Percentiles rank a stretch among this genome's conserved stretches.
These are phyloP conservation scores for Agastache rugosa DNA, from an alignment of 257 asterid species.

Conservation along the genomic window DNA sequence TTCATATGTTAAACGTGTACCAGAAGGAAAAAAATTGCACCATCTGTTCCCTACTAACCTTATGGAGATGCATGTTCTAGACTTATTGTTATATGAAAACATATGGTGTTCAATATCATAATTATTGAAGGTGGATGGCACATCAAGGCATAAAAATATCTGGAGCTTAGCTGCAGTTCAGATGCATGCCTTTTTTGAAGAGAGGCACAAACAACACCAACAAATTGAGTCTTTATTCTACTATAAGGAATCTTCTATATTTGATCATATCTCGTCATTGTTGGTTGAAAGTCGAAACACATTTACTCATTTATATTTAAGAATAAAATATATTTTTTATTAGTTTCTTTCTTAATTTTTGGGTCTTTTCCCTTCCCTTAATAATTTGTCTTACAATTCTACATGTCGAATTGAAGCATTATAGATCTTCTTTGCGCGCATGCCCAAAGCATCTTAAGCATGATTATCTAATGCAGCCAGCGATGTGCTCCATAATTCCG, in stretches of 20 bases:
- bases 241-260: neutral
- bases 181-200: neutral
- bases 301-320: constrained; percentile 2
- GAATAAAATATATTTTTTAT: neutral
- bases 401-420: neutral
- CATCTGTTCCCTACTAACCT: neutral
- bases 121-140: neutral
- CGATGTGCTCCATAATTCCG: neutral
- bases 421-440: neutral
- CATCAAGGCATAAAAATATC: neutral
- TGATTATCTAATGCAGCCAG: neutral
- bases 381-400: neutral
- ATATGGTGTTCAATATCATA: neutral
- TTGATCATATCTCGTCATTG: neutral
- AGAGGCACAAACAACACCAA: neutral
- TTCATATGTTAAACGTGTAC: neutral
- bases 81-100: neutral
- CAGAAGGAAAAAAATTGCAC: neutral
- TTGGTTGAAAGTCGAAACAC: neutral
- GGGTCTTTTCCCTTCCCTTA: neutral
- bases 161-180: neutral
- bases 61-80: neutral
- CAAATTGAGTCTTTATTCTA: neutral
- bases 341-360: neutral
- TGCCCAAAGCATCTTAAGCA: neutral